Evolutionary conservation across 768 basidiomycete genomes (phyloP).

Genomic region (Lactarius pseudohatsudake): DNA sequence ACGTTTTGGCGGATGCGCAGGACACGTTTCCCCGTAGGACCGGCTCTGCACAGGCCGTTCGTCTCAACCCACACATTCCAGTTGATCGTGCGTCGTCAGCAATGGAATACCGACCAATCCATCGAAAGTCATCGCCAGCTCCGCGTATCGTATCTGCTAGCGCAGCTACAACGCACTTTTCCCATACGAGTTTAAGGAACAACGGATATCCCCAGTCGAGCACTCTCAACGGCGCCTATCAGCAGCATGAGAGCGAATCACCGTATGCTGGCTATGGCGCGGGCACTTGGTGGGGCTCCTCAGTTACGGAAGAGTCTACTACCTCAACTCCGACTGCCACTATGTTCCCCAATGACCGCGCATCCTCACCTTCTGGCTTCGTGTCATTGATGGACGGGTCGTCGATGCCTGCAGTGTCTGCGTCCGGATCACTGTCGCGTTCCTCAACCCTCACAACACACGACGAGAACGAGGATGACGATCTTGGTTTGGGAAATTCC

Average conservation of each 20-base stretch:
- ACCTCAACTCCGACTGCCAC: constrained; percentile 66
- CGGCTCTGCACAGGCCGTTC: constrained; percentile 67
- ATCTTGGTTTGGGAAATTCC: constrained; percentile 87
- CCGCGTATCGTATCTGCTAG: constrained; percentile 55
- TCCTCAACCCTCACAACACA: constrained; percentile 27
- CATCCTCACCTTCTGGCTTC: constrained; percentile 42
- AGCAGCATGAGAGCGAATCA: constrained; percentile 5
- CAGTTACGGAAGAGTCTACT: constrained; percentile 39
- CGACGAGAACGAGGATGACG: constrained; percentile 73
- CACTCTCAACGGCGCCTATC: constrained; percentile 1
- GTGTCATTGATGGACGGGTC: constrained; percentile 79
- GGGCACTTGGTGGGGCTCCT: constrained; percentile 62
- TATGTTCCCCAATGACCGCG: constrained; percentile 54
- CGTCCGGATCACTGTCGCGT: constrained; percentile 24
- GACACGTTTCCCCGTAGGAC: constrained; percentile 53
- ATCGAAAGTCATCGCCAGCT: constrained; percentile 51
- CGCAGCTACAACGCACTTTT: constrained; percentile 52
- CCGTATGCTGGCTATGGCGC: constrained; percentile 5
- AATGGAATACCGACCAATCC: constrained; percentile 60
- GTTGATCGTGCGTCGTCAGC: constrained; percentile 78
- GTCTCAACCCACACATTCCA: constrained; percentile 47
- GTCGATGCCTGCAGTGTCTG: constrained; percentile 38
- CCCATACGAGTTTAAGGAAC: constrained; percentile 40
- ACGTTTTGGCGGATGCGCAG: constrained; percentile 35
- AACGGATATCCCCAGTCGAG: constrained; percentile 29